Conservation (phyloP, 1,284 basidiomycete species). For the Fistulina hepatica region DNA sequence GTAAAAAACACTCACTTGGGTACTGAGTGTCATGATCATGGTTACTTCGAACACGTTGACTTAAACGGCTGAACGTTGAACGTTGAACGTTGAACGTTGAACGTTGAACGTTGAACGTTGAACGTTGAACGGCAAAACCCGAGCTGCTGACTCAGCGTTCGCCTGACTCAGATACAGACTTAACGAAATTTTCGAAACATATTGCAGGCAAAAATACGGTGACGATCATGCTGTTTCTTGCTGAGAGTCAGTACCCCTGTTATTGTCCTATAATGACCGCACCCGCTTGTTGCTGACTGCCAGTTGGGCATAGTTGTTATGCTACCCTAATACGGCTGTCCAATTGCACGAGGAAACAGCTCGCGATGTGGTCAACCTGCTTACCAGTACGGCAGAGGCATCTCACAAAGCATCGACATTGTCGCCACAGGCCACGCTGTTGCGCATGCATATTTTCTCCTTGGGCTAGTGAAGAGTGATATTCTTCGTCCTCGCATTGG, state of each 20-base stretch:
- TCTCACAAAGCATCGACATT: slow-evolving; percentile 57
- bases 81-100: too few species aligned
- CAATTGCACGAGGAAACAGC: slow-evolving; percentile 46
- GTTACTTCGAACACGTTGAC: too few species aligned
- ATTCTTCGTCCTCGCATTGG: too few species aligned
- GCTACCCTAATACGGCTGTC: slow-evolving; percentile 42
- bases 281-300: slow-evolving; percentile 8
- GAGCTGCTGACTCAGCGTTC: too few species aligned
- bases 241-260: slow-evolving; percentile 51
- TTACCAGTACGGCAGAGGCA: slow-evolving; percentile 59
- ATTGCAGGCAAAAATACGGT: slow-evolving; percentile 74
- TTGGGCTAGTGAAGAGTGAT: slow-evolving; percentile 57
- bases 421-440: slow-evolving; percentile 52
- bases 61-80: too few species aligned
- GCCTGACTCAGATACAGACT: too few species aligned
- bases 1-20: too few species aligned
- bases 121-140: too few species aligned
- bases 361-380: slow-evolving; percentile 51
- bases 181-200: too few species aligned
- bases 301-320: slow-evolving; percentile 40
- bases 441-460: slow-evolving; percentile 67
- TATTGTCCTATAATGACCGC: slow-evolving; percentile 2
- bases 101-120: too few species aligned
- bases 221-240: slow-evolving; percentile 67
- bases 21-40: too few species aligned